Base-by-base conservation (phyloP, 805 yeast genomes). In the Barnettozyma californica region DNA sequence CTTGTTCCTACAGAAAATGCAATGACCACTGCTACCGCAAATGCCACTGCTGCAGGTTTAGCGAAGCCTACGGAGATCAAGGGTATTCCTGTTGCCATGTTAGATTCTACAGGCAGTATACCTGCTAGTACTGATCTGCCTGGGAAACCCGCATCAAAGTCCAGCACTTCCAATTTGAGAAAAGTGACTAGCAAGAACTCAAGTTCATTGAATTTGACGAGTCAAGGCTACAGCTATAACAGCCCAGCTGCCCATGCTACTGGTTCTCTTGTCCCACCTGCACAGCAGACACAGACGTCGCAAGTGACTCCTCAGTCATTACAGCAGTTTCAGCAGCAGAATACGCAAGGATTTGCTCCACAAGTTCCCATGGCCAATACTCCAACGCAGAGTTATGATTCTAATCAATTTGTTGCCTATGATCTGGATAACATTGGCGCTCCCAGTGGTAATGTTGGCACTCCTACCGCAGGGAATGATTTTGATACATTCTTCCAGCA, bases 1-100 rank as follows among this genome's bases (percentile, higher is more conserved):
- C 74, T 90, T 54, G 91, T 88, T 1, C 97, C 96, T 2, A 88
- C 96, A 0, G 85, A 84, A 60, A 80, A 78, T 51, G 94, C 95
- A 0, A 73, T 87, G 68, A 68, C 68, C 27, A 78, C 76, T 48
- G 87, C 87, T 1, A 73, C 78, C 20, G 77, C 77, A 39, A 71
- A 72, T 48, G 81, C 81, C 1, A 70, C 73, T 11, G 84, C 82
- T 20, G 80, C 79, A 10, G 83, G 81, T 11, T 56, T 74, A 42
- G 63, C 80, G 34, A 72, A 67, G 49, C 80, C 83, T 13, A 68
- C 76, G 41, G 83, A 80, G 51, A 82, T 82, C 51, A 82, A 82
- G 55, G 88, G 88, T 52, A 82, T 82, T 44, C 87, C 88, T 3
- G 65, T 82, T 19, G 67, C 83, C 38, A 76, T 87, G 87, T 71